Base-by-base conservation (phyloP, 306 rosid genomes). In the Pterocarpus santalinus region DNA sequence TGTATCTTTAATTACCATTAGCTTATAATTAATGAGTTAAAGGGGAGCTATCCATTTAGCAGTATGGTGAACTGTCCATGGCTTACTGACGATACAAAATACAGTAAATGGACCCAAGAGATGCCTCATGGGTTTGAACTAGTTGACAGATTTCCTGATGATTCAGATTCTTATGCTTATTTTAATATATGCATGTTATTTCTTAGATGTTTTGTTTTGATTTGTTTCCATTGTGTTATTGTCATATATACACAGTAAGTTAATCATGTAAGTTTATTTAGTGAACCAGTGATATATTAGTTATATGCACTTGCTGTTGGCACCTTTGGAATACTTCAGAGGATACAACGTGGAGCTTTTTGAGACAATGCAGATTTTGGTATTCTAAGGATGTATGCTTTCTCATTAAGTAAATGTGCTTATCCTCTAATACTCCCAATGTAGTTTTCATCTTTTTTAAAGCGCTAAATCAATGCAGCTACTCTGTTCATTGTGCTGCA, bases 11-110 rank as follows among this genome's bases (percentile, higher is more conserved):
- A 69, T 58, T 16, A 69, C 22, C 41, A 16, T 28, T 44, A 58
- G 62, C 70, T 58, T 69, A 69, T 33, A 33, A 68, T 41, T 78
- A 56, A 33, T 33, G 70, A 64, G 51, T 44, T 32, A 79, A 5
- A 33, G n/a, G 5, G n/a, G 7, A 39, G 2, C 36, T 36, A 78
- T 30, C 69, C 44, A 55, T 53, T 78, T 78, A 35, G 47, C 33
- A 35, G 41, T 51, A 35, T n/a, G 46, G 33, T 5, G 30, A 8
- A 76, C 56, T 12, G 35, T 47, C 33, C 13, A 15, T 53, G 41
- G 28, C 11, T 41, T 77, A 8, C 8, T 52, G 56, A 53, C 66
- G 14, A 51, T 36, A 34, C 64, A 10, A 32, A 17, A 51, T 52
- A 28, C 30, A 12, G 43, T 33, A 58, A 35, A 44, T 16, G 7